Percentiles rank a stretch among this genome's conserved stretches.
These are phyloP conservation scores for Cenchrus fungigraminus DNA, from an alignment of 176 grass and related monocot species.

Conservation along the genomic window DNA sequence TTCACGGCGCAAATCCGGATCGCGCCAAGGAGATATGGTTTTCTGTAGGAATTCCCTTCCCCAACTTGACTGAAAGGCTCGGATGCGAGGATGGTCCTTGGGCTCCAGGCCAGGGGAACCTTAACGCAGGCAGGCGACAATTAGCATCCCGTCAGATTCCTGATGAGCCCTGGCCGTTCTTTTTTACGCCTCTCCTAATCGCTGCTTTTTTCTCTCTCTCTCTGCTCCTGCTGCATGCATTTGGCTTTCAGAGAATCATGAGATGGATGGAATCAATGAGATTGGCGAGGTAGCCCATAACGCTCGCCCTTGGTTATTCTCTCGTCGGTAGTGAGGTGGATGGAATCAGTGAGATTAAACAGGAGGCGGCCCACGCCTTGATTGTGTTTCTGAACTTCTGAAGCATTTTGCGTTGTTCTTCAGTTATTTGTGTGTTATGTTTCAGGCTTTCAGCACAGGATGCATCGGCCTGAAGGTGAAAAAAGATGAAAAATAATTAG, in stretches of 20 bases:
- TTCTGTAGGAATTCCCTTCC: background rate
- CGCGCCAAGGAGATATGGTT: constrained; percentile 34
- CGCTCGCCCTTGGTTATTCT: background rate
- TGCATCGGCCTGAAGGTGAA: background rate
- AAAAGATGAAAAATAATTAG: background rate
- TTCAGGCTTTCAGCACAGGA: background rate
- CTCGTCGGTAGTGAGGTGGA: background rate
- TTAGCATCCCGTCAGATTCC: constrained; percentile 64
- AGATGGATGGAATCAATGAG: background rate
- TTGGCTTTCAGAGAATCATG: constrained; percentile 36
- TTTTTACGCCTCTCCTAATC: constrained; percentile 49
- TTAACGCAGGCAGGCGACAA: constrained; percentile 37
- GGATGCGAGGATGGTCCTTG: constrained; percentile 39
- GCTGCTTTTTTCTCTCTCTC: background rate
- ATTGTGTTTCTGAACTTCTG: no score
- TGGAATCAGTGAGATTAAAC: constrained; percentile 4
- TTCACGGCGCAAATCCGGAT: constrained; percentile 51
- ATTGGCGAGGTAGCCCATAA: constrained; percentile 14
- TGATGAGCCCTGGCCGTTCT: constrained; percentile 59
- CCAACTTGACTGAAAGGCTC: constrained; percentile 5
- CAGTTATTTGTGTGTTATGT: background rate
- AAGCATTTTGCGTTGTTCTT: background rate
- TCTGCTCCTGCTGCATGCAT: background rate
- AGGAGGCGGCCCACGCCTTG: background rate
- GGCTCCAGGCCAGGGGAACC: constrained; percentile 36